phyloP scores from a whole-genome alignment of 176 grass and related monocot genomes.

The Phragmites australis region DNA sequence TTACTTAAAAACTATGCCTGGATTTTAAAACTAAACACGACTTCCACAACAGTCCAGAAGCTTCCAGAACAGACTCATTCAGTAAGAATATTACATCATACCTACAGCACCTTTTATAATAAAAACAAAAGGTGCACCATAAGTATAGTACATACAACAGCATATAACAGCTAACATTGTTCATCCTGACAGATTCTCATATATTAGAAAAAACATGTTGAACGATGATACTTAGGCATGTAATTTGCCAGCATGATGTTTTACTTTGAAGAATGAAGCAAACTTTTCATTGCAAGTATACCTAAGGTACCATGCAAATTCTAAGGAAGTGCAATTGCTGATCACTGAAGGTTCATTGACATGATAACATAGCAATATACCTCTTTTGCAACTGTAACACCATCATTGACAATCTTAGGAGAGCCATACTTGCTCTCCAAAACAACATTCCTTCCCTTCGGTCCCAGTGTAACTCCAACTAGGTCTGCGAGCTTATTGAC shows the following conservation, averaged over 20 bases:
- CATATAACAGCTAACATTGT: too few species aligned
- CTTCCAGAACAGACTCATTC: not conserved
- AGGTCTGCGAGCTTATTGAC: conserved; percentile 91
- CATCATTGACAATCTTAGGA: conserved; percentile 89
- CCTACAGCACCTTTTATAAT: not conserved
- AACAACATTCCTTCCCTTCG: conserved; percentile 96
- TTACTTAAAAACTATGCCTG: conserved; percentile 1
- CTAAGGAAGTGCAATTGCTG: not conserved
- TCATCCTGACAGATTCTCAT: too few species aligned
- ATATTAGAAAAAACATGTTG: too few species aligned
- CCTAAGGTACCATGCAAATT: conserved; percentile 8
- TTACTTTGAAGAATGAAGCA: not conserved
- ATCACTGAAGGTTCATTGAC: not conserved
- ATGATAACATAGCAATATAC: conserved; percentile 23
- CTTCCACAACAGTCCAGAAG: conserved; percentile 2
- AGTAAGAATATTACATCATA: not conserved
- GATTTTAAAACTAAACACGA: not conserved
- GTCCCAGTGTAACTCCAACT: conserved; percentile 88
- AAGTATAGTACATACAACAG: not conserved
- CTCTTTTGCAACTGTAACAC: conserved; percentile 65
- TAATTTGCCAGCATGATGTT: not conserved
- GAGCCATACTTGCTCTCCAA: conserved; percentile 96
- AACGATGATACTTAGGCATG: not conserved
- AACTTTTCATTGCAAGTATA: not conserved
- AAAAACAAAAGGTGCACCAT: conserved; percentile 13